Base-by-base conservation (phyloP, 495 filamentous ascomycete genomes). In the Hyphodiscus hymeniophilus region DNA sequence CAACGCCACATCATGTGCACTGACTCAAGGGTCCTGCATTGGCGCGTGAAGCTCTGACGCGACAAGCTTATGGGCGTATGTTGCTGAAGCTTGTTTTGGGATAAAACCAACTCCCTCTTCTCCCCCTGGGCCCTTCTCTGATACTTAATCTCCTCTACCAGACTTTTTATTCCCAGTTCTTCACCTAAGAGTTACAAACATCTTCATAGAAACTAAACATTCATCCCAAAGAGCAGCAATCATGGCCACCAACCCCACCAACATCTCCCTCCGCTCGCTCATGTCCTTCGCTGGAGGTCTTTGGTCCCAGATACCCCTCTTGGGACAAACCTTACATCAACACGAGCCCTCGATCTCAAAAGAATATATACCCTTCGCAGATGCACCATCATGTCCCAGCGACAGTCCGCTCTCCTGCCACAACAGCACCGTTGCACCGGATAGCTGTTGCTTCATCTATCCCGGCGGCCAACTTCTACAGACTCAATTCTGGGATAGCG, bases 401-500 rank as follows among this genome's bases (percentile, higher is more conserved):
- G 66, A 73, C 44, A 64, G 66, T 15, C 72, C 70, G 3, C 42
- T 67, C n/a, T 74, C 70, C 54, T 74, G 71, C 49, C 62, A 71
- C 46, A 71, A 70, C 49, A 68, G 47, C 46, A 68, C 66, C 0
- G 44, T 53, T 10, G 61, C 58, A 1, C 61, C 64, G n/a, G 72
- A 85, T 48, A 73, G 75, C 21, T 94, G 89, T 68, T 95, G 89
- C 68, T 89, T 89, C 64, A 86, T 91, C 56, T 65, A 82, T 41
- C 85, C 85, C 0, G 85, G 87, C 15, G 89, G 89, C 1, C 79
- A 84, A 46, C 64, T 94, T 42, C 70, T 94, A 41, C 75, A 81
- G 59, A 89, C 89, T 2, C 88, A 94, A 58, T 92, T 95, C 68
- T 95, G 88, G 87, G 87, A 95, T 58, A 72, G 74, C 4, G 65